Base-by-base conservation (phyloP, 495 filamentous ascomycete genomes). In the Penicillium egyptiacum region DNA sequence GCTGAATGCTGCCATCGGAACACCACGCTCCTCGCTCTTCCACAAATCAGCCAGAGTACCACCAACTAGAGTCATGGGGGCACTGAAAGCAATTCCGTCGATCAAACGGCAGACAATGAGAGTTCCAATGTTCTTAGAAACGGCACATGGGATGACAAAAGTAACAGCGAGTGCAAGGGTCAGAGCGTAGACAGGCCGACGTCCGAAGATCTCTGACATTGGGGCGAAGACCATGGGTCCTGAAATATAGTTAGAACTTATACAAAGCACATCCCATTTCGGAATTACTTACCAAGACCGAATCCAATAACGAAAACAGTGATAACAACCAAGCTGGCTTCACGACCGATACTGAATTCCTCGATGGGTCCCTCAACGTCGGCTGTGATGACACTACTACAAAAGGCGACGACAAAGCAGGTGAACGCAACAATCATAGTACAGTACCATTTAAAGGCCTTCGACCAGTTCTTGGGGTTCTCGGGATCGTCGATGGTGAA, bases 1-100 rank as follows among this genome's bases (percentile, higher is more conserved):
- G 26, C 81, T 85, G 71, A 92, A 93, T 30, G 88, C 87, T n/a
- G 89, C 89, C 89, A 93, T 92, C 3, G 89, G 88, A 26, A 92
- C 85, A 63, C 89, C 89, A 37, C 89, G 79, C 63, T 93, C 89
- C 60, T 92, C 89, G n/a, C 83, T 88, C 48, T 70, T 83, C 88
- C 89, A 93, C 10, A 92, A 63, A 69, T 93, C 89, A n/a, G 89
- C 85, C 30, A 93, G 70, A 16, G 87, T 90, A 23, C 89, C 89
- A 49, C 89, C 89, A 17, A 92, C 88, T 0, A 92, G 76, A 0
- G 89, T 92, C 86, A 93, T 92, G 3, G 89, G 89, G 0, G 89
- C 88, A 22, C 85, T 88, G 68, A 92, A 91, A 8, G 88, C 88
- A 50, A 92, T 92, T 41, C 89, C 89, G 55, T 90, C 88, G 53